phyloP scores from a whole-genome alignment of 1,139 yeast genomes.

The Chernovozyma aurita region DNA sequence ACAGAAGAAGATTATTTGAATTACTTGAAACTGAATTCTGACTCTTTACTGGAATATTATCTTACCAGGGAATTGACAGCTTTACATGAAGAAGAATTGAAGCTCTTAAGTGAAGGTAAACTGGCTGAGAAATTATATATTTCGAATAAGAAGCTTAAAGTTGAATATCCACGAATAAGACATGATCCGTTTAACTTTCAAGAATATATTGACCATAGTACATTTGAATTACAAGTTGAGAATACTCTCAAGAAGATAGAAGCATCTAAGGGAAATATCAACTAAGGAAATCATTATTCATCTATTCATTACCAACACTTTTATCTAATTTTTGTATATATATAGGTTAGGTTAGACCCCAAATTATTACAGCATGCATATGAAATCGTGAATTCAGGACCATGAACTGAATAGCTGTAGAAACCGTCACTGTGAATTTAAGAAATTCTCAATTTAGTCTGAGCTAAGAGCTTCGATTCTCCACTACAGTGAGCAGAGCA shows the following conservation, averaged over 20 bases:
- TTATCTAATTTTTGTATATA: no score
- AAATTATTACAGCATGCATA: no score
- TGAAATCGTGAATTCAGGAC: no score
- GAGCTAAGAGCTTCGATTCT: no score
- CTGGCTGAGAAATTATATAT: constrained; percentile 15
- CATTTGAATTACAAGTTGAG: constrained; percentile 4
- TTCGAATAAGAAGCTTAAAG: constrained; percentile 7
- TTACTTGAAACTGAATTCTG: constrained; percentile 17
- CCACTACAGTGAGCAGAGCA: no score
- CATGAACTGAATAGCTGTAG: no score
- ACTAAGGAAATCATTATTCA: no score
- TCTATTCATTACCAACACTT: no score
- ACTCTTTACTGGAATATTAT: constrained; percentile 26
- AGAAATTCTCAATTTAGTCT: no score
- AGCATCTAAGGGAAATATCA: not conserved
- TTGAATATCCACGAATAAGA: constrained; percentile 16
- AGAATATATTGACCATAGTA: constrained; percentile 3
- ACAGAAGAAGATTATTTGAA: constrained; percentile 26
- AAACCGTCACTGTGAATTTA: no score
- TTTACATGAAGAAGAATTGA: constrained; percentile 29
- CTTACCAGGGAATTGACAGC: constrained; percentile 24
- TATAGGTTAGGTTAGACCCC: no score
- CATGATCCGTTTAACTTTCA: constrained; percentile 21
- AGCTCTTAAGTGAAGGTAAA: constrained; percentile 8
- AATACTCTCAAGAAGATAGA: not conserved